Evolutionary conservation across 768 basidiomycete species (phyloP).

Genomic region (Tricholoma saponaceum): DNA sequence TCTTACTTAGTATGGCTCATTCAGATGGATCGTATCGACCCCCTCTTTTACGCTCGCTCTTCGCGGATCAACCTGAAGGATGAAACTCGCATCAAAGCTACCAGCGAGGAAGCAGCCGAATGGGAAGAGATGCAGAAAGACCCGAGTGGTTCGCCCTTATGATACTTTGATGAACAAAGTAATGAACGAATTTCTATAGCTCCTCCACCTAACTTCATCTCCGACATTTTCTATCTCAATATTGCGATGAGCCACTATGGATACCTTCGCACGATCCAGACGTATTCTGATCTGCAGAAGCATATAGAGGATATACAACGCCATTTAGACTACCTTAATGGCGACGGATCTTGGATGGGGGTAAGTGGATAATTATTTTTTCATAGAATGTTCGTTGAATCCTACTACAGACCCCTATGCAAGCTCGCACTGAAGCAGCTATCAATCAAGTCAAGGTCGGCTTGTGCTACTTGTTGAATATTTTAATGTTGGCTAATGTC

Average conservation of each 20-base stretch:
- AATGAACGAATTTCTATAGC: slow-evolving; percentile 28
- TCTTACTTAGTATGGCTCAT: background rate
- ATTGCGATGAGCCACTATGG: slow-evolving; percentile 90
- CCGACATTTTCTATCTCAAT: slow-evolving; percentile 89
- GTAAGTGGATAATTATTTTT: slow-evolving; percentile 37
- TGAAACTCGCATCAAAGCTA: slow-evolving; percentile 92
- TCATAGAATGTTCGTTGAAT: background rate
- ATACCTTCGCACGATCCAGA: slow-evolving; percentile 74
- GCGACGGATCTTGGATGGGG: slow-evolving; percentile 79
- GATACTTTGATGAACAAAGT: background rate
- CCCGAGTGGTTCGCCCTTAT: slow-evolving; percentile 34
- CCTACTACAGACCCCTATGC: slow-evolving; percentile 53
- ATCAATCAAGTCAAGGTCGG: slow-evolving; percentile 76
- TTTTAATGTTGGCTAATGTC: background rate
- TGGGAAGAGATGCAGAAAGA: slow-evolving; percentile 58
- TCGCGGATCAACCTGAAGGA: slow-evolving; percentile 74
- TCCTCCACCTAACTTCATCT: slow-evolving; percentile 86
- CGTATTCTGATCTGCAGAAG: slow-evolving; percentile 67
- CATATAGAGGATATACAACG: slow-evolving; percentile 74
- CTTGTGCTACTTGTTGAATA: background rate
- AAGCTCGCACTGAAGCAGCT: slow-evolving; percentile 73
- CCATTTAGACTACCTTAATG: slow-evolving; percentile 71
- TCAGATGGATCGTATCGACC: slow-evolving; percentile 90
- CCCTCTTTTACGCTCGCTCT: slow-evolving; percentile 72
- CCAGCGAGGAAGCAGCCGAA: slow-evolving; percentile 75